Percentiles rank a stretch among this genome's conserved stretches.
Conservation (phyloP, 2,329 filamentous ascomycete genomes). For the Seiridium unicorne region DNA sequence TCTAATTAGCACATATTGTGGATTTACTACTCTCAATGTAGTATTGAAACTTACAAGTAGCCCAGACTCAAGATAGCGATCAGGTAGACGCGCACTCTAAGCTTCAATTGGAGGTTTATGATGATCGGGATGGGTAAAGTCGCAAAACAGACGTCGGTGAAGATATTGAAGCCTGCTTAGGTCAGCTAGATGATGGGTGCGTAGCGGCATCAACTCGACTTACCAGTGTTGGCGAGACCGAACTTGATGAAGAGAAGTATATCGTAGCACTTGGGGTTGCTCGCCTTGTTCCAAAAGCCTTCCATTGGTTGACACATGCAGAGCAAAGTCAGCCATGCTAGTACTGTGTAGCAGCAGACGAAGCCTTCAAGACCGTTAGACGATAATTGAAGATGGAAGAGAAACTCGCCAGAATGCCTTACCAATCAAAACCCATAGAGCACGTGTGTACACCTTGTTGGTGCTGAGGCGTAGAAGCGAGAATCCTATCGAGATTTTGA, state of each 20-base stretch:
- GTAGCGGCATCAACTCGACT: not conserved
- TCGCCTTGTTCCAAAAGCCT: not conserved
- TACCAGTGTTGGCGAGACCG: slow-evolving; percentile 17
- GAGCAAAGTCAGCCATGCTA: slow-evolving; percentile 15
- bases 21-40: not conserved
- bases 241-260: slow-evolving; percentile 19
- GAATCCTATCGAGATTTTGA: slow-evolving; percentile 26
- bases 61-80: slow-evolving; percentile 40
- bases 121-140: slow-evolving; percentile 40
- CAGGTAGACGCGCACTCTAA: slow-evolving; percentile 35
- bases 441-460: slow-evolving; percentile 10
- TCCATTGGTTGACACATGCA: slow-evolving; percentile 16
- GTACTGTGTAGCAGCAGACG: slow-evolving; percentile 15
- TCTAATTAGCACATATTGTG: not conserved
- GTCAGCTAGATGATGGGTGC: not conserved
- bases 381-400: not conserved
- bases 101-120: slow-evolving; percentile 37
- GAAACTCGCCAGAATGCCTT: not conserved
- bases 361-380: slow-evolving; percentile 11
- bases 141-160: slow-evolving; percentile 42
- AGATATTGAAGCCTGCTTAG: slow-evolving; percentile 35
- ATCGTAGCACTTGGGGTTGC: slow-evolving; percentile 1
- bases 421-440: slow-evolving; percentile 12
- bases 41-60: slow-evolving; percentile 23
- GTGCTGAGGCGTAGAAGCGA: slow-evolving; percentile 37